Evolutionary conservation across 2,329 filamentous ascomycete species (phyloP).

Genomic region (Alternaria longipes): DNA sequence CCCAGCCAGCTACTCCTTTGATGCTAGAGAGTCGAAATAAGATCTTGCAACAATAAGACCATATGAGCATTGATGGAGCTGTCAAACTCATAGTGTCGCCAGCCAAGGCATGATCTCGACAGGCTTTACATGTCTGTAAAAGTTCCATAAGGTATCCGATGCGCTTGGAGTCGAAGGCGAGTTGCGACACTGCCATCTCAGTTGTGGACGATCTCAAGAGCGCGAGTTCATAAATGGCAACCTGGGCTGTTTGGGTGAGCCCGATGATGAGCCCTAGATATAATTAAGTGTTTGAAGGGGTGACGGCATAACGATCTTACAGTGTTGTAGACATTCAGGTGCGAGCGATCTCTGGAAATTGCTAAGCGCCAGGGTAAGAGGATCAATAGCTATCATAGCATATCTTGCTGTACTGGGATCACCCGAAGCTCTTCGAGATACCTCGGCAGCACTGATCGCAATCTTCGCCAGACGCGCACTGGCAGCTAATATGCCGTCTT

Average conservation of each 20-base stretch:
- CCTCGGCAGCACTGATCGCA: conserved; percentile 29
- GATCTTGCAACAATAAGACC: conserved; percentile 23
- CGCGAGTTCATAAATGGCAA: conserved; percentile 29
- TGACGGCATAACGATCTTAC: conserved; percentile 10
- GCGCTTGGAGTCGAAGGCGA: conserved; percentile 18
- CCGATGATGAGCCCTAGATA: conserved; percentile 20
- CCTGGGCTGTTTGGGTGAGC: conserved; percentile 23
- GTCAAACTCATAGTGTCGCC: conserved; percentile 17
- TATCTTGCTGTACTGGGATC: conserved; percentile 17
- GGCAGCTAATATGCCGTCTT: conserved; percentile 61
- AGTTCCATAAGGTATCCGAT: conserved; percentile 24
- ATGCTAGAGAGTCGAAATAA: conserved; percentile 23
- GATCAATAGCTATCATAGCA: conserved; percentile 24
- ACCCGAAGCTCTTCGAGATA: conserved; percentile 32
- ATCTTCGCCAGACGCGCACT: conserved; percentile 50
- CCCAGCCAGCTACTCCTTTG: conserved; percentile 24
- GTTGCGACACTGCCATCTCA: neutral
- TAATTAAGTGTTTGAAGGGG: neutral
- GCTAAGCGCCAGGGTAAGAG: conserved; percentile 21
- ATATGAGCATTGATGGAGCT: conserved; percentile 23
- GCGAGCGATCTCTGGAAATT: conserved; percentile 19
- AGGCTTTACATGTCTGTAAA: conserved; percentile 22
- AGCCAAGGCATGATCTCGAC: conserved; percentile 17
- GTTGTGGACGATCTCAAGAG: conserved; percentile 5
- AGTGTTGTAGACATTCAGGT: conserved; percentile 18